Conservation (phyloP, 768 basidiomycete species). For the Boletellus sp. region DNA sequence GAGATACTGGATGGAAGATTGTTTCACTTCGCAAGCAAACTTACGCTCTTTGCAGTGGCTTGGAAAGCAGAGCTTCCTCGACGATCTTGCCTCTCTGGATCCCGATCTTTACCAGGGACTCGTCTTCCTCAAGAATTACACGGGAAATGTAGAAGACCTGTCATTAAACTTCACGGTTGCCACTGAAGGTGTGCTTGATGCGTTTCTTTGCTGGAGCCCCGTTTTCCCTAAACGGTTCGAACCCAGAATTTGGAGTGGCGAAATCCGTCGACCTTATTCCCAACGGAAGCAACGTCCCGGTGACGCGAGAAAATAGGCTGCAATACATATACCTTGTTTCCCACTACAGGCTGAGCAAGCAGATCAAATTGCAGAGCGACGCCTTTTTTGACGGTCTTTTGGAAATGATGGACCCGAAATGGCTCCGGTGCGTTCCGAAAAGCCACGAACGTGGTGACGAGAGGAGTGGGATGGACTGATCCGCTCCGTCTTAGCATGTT, state of each 20-base stretch:
- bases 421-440: slow-evolving; percentile 55
- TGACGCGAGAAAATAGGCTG: slow-evolving; percentile 85
- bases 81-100: slow-evolving; percentile 89
- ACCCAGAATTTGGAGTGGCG: slow-evolving; percentile 76
- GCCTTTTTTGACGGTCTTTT: slow-evolving; percentile 91
- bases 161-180: slow-evolving; percentile 87
- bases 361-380: slow-evolving; percentile 80
- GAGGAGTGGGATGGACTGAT: slow-evolving; percentile 5
- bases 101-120: slow-evolving; percentile 90
- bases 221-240: neutral
- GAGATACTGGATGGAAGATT: slow-evolving; percentile 3
- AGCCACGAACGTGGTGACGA: neutral
- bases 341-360: slow-evolving; percentile 82
- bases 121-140: slow-evolving; percentile 89
- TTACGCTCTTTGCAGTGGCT: slow-evolving; percentile 63
- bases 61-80: slow-evolving; percentile 85
- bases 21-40: neutral
- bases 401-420: slow-evolving; percentile 88
- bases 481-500: slow-evolving; percentile 68
- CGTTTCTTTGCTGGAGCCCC: neutral
- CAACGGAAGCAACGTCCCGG: slow-evolving; percentile 75
- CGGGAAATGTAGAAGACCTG: slow-evolving; percentile 81
- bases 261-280: slow-evolving; percentile 75
- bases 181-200: slow-evolving; percentile 60
- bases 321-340: slow-evolving; percentile 88